A percentile compares a stretch with the other conserved stretches of the same genome.
These are phyloP conservation scores for Penicillium sp. DNA, from an alignment of 2,329 filamentous ascomycete species.

Conservation along the genomic window DNA sequence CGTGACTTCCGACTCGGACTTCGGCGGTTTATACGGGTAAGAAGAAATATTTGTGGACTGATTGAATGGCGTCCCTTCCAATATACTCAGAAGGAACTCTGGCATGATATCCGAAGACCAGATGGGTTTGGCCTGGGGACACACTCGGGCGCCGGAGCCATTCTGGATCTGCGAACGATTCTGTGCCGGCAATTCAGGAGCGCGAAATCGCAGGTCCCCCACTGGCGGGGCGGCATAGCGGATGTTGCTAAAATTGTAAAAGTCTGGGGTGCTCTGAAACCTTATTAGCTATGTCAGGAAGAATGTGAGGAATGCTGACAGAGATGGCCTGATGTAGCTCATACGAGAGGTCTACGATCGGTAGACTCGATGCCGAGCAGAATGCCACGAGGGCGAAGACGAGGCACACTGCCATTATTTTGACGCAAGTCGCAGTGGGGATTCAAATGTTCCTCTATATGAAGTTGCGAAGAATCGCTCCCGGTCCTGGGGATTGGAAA, in stretches of 20 bases:
- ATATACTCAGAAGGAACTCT: conserved; percentile 19
- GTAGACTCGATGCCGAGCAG: conserved; percentile 23
- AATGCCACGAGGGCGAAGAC: conserved; percentile 16
- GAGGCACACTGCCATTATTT: conserved; percentile 5
- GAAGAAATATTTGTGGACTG: conserved; percentile 22
- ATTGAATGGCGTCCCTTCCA: conserved; percentile 14
- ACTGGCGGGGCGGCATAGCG: conserved; percentile 56
- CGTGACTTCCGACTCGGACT: conserved; percentile 26
- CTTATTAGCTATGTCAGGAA: neutral
- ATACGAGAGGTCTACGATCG: conserved; percentile 56
- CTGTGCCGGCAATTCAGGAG: conserved; percentile 44
- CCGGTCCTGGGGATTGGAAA: neutral
- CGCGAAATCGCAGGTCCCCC: conserved; percentile 52
- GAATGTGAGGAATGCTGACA: conserved; percentile 5
- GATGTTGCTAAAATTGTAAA: conserved; percentile 59
- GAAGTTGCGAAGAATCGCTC: neutral
- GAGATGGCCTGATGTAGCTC: conserved; percentile 49
- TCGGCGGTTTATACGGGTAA: conserved; percentile 16
- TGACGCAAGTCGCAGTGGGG: neutral
- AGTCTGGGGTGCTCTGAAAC: conserved; percentile 30
- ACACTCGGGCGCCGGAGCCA: conserved; percentile 45
- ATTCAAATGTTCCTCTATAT: too few species aligned
- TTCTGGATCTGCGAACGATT: conserved; percentile 49
- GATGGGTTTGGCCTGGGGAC: conserved; percentile 46
- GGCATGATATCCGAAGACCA: conserved; percentile 39